A percentile compares a stretch with the other conserved stretches of the same genome.
Evolutionary conservation across 805 yeast genomes (phyloP).

Genomic region (Candida nanaspora): DNA sequence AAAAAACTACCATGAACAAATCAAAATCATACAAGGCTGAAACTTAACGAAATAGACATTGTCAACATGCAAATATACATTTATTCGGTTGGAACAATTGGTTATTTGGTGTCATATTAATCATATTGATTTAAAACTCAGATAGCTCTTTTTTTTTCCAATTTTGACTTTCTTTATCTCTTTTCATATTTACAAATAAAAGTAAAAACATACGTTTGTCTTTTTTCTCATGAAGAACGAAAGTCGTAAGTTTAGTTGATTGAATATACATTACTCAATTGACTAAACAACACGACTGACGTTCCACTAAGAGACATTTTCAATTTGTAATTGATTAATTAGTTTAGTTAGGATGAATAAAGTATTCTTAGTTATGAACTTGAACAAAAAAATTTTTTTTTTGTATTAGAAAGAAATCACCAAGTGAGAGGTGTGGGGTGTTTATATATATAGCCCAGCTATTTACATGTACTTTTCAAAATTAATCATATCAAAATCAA

Average conservation of each 20-base stretch:
- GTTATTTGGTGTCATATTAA: constrained; percentile 38
- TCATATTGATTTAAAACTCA: constrained; percentile 36
- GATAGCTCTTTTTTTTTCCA: too few relatives aligned
- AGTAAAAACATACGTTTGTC: too few relatives aligned
- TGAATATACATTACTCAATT: too few relatives aligned
- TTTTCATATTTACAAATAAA: neutral
- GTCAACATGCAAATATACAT: constrained; percentile 37
- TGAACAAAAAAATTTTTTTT: neutral
- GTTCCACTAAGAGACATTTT: too few relatives aligned
- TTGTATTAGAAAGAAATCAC: neutral
- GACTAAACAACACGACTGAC: too few relatives aligned
- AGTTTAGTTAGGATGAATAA: too few relatives aligned
- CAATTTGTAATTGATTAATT: too few relatives aligned
- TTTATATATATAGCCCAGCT: neutral
- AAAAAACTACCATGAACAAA: neutral
- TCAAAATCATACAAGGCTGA: constrained; percentile 55
- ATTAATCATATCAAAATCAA: too few relatives aligned
- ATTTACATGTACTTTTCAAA: neutral
- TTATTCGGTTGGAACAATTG: constrained; percentile 57
- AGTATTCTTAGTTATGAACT: too few relatives aligned
- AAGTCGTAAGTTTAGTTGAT: too few relatives aligned
- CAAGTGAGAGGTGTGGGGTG: neutral
- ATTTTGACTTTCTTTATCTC: too few relatives aligned
- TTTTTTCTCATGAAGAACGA: too few relatives aligned
- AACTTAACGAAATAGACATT: constrained; percentile 50